Evolutionary conservation across 1,284 basidiomycete genomes (phyloP).

Genomic region (Cutaneotrichosporon sp.): DNA sequence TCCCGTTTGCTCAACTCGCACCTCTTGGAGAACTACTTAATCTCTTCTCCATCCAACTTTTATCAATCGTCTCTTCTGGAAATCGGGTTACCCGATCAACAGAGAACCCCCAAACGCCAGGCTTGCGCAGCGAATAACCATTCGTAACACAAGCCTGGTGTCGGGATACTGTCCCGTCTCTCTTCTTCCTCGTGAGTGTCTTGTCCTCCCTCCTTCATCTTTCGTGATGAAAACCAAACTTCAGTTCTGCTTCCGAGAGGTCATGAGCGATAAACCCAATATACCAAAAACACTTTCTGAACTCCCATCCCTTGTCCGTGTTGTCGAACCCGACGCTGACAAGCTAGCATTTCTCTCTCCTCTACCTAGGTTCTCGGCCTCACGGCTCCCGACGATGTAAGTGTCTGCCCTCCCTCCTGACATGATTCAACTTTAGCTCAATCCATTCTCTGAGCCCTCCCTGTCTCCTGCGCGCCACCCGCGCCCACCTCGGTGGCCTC

Average conservation of each 20-base stretch:
- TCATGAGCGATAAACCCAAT: constrained; percentile 50
- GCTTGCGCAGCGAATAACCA: neutral
- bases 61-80: constrained; percentile 2
- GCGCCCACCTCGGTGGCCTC: constrained; percentile 32
- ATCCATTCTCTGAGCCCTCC: constrained; percentile 53
- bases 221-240: constrained; percentile 42
- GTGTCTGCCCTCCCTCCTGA: constrained; percentile 23
- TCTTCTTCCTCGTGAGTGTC: constrained; percentile 17
- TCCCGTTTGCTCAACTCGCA: neutral
- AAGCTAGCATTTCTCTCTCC: constrained; percentile 2
- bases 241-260: constrained; percentile 55
- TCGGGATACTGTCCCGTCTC: constrained; percentile 1
- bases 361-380: neutral
- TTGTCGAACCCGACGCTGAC: constrained; percentile 15
- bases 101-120: constrained; percentile 15
- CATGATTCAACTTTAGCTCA: constrained; percentile 54
- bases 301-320: neutral
- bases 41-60: constrained; percentile 6
- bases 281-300: constrained; percentile 48
- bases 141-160: constrained; percentile 19
- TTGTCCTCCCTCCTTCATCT: constrained; percentile 14
- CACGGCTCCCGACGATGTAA: constrained; percentile 6
- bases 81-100: constrained; percentile 12
- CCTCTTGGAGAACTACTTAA: neutral
- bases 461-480: constrained; percentile 22